Evolutionary conservation across 2,329 filamentous ascomycete species (phyloP), one percentile per base, ranked within the genome.

Genomic region (Coniochaeta pulveracea): DNA sequence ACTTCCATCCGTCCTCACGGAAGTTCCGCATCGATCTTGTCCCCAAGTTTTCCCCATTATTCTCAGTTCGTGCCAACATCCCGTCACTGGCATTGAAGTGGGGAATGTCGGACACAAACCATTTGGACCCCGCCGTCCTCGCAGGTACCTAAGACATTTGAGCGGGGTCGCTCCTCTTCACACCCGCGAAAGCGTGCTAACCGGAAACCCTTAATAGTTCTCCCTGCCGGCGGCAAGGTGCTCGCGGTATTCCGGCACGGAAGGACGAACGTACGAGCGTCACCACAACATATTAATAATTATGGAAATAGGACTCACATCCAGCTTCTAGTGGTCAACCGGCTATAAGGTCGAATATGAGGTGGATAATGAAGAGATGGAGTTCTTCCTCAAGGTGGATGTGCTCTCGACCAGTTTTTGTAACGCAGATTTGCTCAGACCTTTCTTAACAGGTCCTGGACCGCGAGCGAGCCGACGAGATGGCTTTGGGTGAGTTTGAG

Each of bases 351-450:
- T 33, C 21, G 30, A 33, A 10, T 23, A 11, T 19, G 30, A 33
- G 16, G 30, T 33, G 7, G 30, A 33, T 16, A 25, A 25, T 25
- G 22, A 25, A 11, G 21, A 33, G 11, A 17, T 24, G 18, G 22
- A 25, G 30, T 33, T 24, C 30, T 33, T 33, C 30, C 30, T 33
- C 19, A 33, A 33, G 15, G 30, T 25, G 10, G 11, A 22, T n/a
- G 16, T 3, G 4, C 15, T n/a, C 11, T 5, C 17, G 7, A n/a
- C 9, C 21, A 23, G n/a, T 8, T 23, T 23, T 8, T 23, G 21
- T 19, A 6, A 10, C n/a, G n/a, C n/a, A 24, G 22, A n/a, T 24
- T 17, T 18, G 8, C 21, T 25, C 11, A 24, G 4, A 15, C 12
- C 12, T 14, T 24, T 23, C 12, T 22, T 4, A 8, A 7, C 11